phyloP scores from a whole-genome alignment of 2,329 filamentous ascomycete genomes.

The Aureobasidium mangrovei region DNA sequence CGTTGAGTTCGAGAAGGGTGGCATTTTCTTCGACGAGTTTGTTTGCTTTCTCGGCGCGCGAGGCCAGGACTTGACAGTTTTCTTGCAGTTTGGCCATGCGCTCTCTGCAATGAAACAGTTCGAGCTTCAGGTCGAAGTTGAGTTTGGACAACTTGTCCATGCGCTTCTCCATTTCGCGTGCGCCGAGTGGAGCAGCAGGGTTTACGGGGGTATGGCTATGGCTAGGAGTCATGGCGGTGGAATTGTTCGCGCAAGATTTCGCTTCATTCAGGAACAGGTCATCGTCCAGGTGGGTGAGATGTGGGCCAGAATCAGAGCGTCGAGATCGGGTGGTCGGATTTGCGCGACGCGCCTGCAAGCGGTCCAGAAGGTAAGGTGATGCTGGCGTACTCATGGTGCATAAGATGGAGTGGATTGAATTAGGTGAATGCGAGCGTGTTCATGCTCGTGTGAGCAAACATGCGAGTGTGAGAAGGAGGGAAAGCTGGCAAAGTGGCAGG shows the following conservation, averaged over 20 bases:
- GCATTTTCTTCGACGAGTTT: constrained; percentile 22
- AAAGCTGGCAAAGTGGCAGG: neutral
- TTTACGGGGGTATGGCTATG: constrained; percentile 15
- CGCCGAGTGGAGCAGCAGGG: constrained; percentile 36
- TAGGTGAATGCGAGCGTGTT: constrained; percentile 1
- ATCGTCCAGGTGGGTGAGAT: constrained; percentile 21
- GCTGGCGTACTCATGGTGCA: constrained; percentile 17
- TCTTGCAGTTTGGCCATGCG: constrained; percentile 52
- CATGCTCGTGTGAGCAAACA: neutral
- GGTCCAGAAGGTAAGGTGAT: constrained; percentile 25
- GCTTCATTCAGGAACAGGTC: constrained; percentile 30
- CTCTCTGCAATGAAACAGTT: constrained; percentile 61
- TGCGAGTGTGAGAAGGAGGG: neutral
- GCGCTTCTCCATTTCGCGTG: constrained; percentile 61
- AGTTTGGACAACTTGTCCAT: constrained; percentile 63
- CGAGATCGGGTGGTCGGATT: constrained; percentile 24
- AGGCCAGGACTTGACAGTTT: constrained; percentile 47
- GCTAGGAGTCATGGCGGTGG: constrained; percentile 21
- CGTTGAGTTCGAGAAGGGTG: constrained; percentile 50
- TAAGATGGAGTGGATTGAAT: constrained; percentile 15
- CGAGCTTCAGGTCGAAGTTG: constrained; percentile 68
- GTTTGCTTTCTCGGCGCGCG: constrained; percentile 34
- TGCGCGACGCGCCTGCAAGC: constrained; percentile 26
- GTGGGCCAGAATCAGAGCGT: constrained; percentile 27
- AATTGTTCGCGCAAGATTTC: constrained; percentile 16